Percentiles rank a stretch among this genome's conserved stretches.
These are phyloP conservation scores for Saturnispora halmiae DNA, from an alignment of 805 yeast species.

Conservation along the genomic window DNA sequence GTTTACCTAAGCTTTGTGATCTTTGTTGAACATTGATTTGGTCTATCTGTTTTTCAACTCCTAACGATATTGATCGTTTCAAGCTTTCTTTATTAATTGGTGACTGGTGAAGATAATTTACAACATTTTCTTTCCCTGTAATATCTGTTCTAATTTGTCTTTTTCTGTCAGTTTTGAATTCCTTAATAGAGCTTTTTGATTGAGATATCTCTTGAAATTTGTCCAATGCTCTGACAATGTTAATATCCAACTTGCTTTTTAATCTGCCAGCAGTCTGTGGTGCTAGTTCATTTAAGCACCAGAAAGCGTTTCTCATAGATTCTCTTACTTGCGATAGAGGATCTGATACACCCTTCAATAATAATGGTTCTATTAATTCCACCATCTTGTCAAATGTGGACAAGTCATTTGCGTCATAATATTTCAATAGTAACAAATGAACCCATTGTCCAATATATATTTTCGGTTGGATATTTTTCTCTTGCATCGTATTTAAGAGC, in stretches of 20 bases:
- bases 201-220: conserved; percentile 31
- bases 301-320: conserved; percentile 60
- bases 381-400: conserved; percentile 23
- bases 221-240: conserved; percentile 51
- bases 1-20: conserved; percentile 2
- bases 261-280: conserved; percentile 41
- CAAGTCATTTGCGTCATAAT: conserved; percentile 23
- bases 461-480: conserved; percentile 66
- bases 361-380: conserved; percentile 40
- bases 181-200: conserved; percentile 39
- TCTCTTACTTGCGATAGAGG: conserved; percentile 77
- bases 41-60: neutral
- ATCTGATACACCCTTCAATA: conserved; percentile 59
- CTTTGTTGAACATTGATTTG: neutral
- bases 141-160: conserved; percentile 23
- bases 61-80: conserved; percentile 2
- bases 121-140: neutral
- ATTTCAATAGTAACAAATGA: conserved; percentile 49
- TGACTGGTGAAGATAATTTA: neutral
- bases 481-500: conserved; percentile 45
- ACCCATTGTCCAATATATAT: conserved; percentile 64
- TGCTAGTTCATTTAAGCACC: conserved; percentile 54
- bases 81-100: neutral
- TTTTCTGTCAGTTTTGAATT: conserved; percentile 36
- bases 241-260: conserved; percentile 33